phyloP scores from a whole-genome alignment of 768 basidiomycete species.

The Trametes coccinea region DNA sequence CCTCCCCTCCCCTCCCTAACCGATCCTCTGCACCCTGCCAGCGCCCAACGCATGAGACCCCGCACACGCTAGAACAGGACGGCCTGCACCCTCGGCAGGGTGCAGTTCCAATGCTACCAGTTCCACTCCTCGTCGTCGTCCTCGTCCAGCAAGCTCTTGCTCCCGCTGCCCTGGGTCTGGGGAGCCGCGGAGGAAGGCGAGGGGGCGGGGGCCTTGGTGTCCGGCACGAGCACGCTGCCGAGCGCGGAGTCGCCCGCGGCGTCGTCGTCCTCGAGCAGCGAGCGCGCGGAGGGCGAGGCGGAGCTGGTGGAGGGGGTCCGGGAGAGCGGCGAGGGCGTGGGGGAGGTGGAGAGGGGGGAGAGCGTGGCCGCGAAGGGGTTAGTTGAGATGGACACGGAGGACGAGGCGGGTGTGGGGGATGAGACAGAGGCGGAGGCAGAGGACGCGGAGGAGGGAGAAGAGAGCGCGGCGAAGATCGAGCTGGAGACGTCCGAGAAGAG shows the following conservation, averaged over 20 bases:
- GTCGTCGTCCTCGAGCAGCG: conserved; percentile 41
- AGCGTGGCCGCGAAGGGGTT: conserved; percentile 22
- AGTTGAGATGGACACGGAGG: conserved; percentile 18
- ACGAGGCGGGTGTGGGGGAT: conserved; percentile 27
- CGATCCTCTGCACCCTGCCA: neutral
- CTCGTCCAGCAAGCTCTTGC: conserved; percentile 29
- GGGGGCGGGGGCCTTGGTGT: conserved; percentile 27
- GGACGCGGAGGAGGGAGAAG: conserved; percentile 35
- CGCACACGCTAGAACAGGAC: conserved; percentile 2
- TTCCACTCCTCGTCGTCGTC: conserved; percentile 59
- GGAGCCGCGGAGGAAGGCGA: conserved; percentile 5
- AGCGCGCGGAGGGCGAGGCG: conserved; percentile 24
- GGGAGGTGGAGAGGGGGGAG: conserved; percentile 20
- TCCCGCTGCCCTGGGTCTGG: neutral
- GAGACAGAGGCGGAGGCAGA: conserved; percentile 26
- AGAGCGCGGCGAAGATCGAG: conserved; percentile 50
- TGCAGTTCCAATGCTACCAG: conserved; percentile 42
- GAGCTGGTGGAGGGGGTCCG: conserved; percentile 11
- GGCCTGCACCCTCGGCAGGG: conserved; percentile 15
- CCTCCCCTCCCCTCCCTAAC: no score
- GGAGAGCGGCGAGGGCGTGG: conserved; percentile 10
- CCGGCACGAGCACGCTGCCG: conserved; percentile 38
- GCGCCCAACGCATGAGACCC: neutral
- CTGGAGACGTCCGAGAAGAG: conserved; percentile 67
- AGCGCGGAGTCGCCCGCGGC: conserved; percentile 21